Base-by-base conservation (phyloP, 192 early-diverging fungal species). In the Entomortierella parvispora region DNA sequence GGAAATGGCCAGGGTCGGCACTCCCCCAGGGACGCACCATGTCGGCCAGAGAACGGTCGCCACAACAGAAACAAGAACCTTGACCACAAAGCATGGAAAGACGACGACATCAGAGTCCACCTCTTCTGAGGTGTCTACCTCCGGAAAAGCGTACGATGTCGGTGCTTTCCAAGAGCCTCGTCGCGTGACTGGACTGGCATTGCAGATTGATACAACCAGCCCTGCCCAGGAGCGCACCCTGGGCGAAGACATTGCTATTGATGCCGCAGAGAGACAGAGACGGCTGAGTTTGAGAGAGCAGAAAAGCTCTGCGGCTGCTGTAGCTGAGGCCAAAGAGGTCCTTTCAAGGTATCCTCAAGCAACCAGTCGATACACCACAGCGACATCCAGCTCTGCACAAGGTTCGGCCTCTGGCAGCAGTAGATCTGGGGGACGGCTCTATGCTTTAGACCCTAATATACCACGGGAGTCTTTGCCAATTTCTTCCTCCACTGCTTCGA, bases 271-370 rank as follows among this genome's bases (percentile, higher is more conserved):
- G 26, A 28, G 48, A 18, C 58, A 68, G 44, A 60, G 59, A 26
- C 40, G 50, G 29, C 49, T 23, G 11, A 65, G 68, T 33, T 17
- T 77, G 8, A 59, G 65, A 6, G 60, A 68, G 22, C 29, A 53
- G n/a, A 40, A 58, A 7, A 65, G 65, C 11, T 77, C 74, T 28
- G 74, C 47, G 22, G 51, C 45, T 37, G 74, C 65, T 6, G 74
- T 42, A 7, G 74, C 53, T 29, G 61, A 77, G 14, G 74, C 74
- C 20, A 77, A 63, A 61, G n/a, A 64, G 25, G 74, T 77, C 2
- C 55, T 77, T 3, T 58, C 65, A 15, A 68, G 45, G 20, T 77
- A 77, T 26, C 74, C 74, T n/a, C 74, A 77, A 23, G 74, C 74
- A 0, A 77, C 74, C 2, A 62, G 56, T 20, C 65, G 66, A 15